Conservation (phyloP, 2,329 filamentous ascomycete genomes). For the Colletotrichum echinochloae region DNA sequence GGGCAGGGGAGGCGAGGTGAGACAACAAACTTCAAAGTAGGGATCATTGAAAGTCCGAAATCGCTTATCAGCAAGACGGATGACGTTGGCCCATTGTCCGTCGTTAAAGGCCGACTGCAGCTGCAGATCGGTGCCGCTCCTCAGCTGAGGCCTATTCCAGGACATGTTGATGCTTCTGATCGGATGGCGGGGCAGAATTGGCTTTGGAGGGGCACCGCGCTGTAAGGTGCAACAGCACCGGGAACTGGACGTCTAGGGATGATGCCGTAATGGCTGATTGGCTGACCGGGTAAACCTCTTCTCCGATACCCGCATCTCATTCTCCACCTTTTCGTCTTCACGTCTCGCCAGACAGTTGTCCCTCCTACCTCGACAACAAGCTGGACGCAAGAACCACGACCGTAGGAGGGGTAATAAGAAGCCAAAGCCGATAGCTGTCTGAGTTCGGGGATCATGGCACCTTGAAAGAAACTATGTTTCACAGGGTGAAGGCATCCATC, state of each 20-base stretch:
- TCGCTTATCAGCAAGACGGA: slow-evolving; percentile 65
- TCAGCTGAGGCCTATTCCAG: slow-evolving; percentile 53
- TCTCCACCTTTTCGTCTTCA: background rate
- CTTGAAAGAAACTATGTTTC: background rate
- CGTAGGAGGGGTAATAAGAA: too few relatives aligned
- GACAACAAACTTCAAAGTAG: slow-evolving; percentile 64
- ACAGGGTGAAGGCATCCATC: too few relatives aligned
- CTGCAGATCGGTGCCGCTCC: slow-evolving; percentile 64
- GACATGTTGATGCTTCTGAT: slow-evolving; percentile 41
- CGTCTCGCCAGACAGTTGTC: too few relatives aligned
- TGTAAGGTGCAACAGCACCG: slow-evolving; percentile 28
- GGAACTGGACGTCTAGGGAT: slow-evolving; percentile 18
- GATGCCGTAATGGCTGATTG: slow-evolving; percentile 21
- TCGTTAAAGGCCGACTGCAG: slow-evolving; percentile 67
- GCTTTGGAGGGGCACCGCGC: slow-evolving; percentile 40
- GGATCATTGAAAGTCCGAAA: slow-evolving; percentile 62
- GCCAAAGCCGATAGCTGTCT: too few relatives aligned
- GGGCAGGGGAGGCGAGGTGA: background rate
- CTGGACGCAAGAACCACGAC: background rate
- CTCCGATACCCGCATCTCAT: background rate
- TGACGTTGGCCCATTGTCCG: slow-evolving; percentile 64
- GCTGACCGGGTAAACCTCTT: slow-evolving; percentile 13
- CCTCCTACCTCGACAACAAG: too few relatives aligned
- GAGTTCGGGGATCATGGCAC: background rate
- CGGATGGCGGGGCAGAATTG: slow-evolving; percentile 44